Evolutionary conservation across 306 rosid species (phyloP).

Genomic region (Vicia villosa): DNA sequence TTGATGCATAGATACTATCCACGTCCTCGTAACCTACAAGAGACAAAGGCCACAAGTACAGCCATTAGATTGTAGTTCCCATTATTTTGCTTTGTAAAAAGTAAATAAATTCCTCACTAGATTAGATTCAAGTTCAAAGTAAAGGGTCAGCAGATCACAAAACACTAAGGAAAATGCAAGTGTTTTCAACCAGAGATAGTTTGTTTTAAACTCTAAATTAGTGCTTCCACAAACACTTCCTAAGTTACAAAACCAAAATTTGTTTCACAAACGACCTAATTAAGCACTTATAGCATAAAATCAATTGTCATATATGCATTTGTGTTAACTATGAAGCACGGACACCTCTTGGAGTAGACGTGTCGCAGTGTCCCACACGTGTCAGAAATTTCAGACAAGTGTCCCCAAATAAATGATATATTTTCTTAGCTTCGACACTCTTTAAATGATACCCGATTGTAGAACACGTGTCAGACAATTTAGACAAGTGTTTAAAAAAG

Average conservation of each 20-base stretch:
- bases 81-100: conserved; percentile 15
- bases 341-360: too few species aligned
- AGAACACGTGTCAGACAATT: too few species aligned
- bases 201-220: background rate
- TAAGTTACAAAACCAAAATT: background rate
- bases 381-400: too few species aligned
- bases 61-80: conserved; percentile 20
- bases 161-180: background rate
- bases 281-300: background rate
- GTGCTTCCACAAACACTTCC: background rate
- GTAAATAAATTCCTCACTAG: background rate
- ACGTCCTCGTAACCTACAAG: conserved; percentile 73
- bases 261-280: background rate
- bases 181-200: background rate
- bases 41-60: conserved; percentile 16
- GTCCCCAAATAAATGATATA: too few species aligned
- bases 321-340: too few species aligned
- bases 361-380: too few species aligned
- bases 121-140: conserved; percentile 24
- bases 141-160: background rate
- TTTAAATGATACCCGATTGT: too few species aligned
- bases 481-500: too few species aligned
- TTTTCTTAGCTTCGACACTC: too few species aligned
- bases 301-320: background rate
- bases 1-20: conserved; percentile 86